Conservation (phyloP, 139 green algal genomes). For the Desmodesmus armatus region DNA sequence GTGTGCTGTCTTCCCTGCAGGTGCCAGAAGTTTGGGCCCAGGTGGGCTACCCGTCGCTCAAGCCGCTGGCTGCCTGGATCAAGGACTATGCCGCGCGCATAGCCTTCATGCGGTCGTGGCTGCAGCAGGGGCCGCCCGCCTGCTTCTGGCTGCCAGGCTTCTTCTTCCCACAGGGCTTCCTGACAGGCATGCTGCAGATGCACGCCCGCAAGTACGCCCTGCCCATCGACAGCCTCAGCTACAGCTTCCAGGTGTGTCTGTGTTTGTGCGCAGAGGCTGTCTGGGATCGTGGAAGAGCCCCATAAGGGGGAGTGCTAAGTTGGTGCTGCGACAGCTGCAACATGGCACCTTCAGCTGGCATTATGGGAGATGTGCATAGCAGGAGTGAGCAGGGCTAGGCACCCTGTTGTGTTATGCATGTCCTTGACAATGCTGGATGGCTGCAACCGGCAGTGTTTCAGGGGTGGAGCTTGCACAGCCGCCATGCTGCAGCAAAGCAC, state of each 20-base stretch:
- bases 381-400: no score
- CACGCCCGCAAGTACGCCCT: constrained; percentile 86
- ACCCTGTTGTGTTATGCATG: no score
- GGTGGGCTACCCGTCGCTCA: constrained; percentile 84
- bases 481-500: no score
- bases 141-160: constrained; percentile 86
- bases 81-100: constrained; percentile 83
- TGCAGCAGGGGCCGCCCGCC: constrained; percentile 70
- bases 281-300: no score
- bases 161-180: constrained; percentile 88
- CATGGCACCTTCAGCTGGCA: no score
- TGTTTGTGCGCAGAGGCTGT: no score
- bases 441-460: no score
- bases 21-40: constrained; percentile 81
- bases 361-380: no score
- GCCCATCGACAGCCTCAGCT: constrained; percentile 87
- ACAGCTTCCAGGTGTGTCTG: constrained; percentile 71
- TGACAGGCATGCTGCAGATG: constrained; percentile 89
- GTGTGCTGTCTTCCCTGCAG: constrained; percentile 44
- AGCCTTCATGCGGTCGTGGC: constrained; percentile 84
- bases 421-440: no score
- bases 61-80: constrained; percentile 85
- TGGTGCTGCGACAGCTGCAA: no score
- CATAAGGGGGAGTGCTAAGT: no score
- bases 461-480: no score